Evolutionary conservation across 805 yeast genomes (phyloP).

Genomic region (Kregervanrija delftensis): DNA sequence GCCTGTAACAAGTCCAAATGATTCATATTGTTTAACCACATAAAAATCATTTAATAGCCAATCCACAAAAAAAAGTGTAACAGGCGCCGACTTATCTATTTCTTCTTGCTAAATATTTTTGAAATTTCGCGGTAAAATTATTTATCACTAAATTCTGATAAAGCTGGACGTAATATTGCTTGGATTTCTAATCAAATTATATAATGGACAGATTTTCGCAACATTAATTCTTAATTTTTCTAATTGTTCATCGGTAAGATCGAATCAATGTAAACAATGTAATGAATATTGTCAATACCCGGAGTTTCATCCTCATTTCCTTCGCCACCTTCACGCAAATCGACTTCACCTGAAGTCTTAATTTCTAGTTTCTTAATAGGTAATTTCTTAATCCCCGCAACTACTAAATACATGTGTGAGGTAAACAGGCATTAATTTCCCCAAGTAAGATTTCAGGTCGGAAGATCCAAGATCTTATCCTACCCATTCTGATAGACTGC

Average conservation of each 20-base stretch:
- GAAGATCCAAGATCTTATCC: conserved; percentile 6
- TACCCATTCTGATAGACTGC: conserved; percentile 5
- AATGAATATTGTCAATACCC: conserved; percentile 4
- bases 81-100: no score
- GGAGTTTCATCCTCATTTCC: conserved; percentile 3
- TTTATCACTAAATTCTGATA: neutral
- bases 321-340: conserved; percentile 3
- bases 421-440: conserved; percentile 3
- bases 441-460: conserved; percentile 5
- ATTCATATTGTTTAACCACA: no score
- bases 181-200: conserved; percentile 3
- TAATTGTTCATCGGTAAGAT: neutral
- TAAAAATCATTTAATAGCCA: no score
- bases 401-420: conserved; percentile 7
- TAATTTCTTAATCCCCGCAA: conserved; percentile 5
- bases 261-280: conserved; percentile 2
- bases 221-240: conserved; percentile 2
- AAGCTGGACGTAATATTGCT: neutral
- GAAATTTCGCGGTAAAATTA: no score
- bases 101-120: no score
- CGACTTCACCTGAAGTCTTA: conserved; percentile 5
- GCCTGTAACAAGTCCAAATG: no score
- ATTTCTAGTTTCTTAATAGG: conserved; percentile 3
- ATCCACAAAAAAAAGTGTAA: no score
- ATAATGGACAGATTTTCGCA: conserved; percentile 6